Conservation (phyloP, 306 rosid species). For the Elaeagnus macrophylla region DNA sequence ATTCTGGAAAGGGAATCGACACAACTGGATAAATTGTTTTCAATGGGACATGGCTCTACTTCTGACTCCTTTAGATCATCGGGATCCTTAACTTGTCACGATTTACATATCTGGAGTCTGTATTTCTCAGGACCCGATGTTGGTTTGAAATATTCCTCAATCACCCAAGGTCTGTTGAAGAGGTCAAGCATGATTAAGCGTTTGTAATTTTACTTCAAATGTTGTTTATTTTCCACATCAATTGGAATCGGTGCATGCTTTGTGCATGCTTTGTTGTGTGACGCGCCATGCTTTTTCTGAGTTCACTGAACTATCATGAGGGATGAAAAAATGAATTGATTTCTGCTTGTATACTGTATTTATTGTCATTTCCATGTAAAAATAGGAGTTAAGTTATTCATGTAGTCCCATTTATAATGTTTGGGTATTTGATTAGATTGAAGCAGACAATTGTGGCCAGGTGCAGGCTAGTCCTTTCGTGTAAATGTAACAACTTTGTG, state of each 20-base stretch:
- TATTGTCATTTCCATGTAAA: slow-evolving; percentile 23
- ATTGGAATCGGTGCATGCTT: slow-evolving; percentile 19
- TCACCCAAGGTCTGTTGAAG: slow-evolving; percentile 15
- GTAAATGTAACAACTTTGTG: slow-evolving; percentile 14
- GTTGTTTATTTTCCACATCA: slow-evolving; percentile 16
- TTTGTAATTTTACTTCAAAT: slow-evolving; percentile 11
- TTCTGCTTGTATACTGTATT: slow-evolving; percentile 15
- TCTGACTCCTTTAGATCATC: slow-evolving; percentile 18
- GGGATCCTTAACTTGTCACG: slow-evolving; percentile 18
- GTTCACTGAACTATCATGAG: background rate
- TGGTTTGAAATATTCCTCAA: slow-evolving; percentile 9
- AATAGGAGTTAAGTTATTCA: slow-evolving; percentile 4
- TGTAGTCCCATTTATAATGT: slow-evolving; percentile 9
- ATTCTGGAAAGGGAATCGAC: slow-evolving; percentile 73
- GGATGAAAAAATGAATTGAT: background rate
- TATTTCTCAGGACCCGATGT: slow-evolving; percentile 16
- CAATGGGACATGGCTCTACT: slow-evolving; percentile 9
- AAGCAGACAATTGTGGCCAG: slow-evolving; percentile 1
- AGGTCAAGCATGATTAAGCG: slow-evolving; percentile 16
- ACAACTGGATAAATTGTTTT: slow-evolving; percentile 39
- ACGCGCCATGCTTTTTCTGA: background rate
- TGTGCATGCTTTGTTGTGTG: slow-evolving; percentile 18
- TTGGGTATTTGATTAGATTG: slow-evolving; percentile 4
- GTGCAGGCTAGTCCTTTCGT: background rate
- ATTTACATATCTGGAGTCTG: slow-evolving; percentile 16